A percentile compares a stretch with the other conserved stretches of the same genome.
Evolutionary conservation across 2,329 filamentous ascomycete genomes (phyloP).

Genomic region (Amesomyces nigricolor): DNA sequence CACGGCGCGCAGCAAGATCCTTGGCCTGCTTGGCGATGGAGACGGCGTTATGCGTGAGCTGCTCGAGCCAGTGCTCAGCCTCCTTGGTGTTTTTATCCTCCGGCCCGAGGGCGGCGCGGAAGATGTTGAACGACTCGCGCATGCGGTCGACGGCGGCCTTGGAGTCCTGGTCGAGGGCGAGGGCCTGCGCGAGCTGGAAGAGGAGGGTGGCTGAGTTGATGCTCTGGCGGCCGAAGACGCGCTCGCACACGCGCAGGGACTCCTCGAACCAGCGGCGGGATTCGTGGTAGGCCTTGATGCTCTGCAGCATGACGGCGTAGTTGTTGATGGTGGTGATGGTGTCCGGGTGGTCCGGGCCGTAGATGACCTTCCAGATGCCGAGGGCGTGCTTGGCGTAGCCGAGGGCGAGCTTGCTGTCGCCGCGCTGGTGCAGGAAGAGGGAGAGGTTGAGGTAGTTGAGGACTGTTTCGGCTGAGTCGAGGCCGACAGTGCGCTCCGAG

Average conservation of each 20-base stretch:
- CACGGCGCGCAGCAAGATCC: constrained; percentile 68
- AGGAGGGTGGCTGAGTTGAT: constrained; percentile 91
- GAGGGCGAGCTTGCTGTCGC: constrained; percentile 84
- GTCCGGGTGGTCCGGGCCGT: constrained; percentile 88
- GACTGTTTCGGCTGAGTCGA: constrained; percentile 90
- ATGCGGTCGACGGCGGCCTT: constrained; percentile 88
- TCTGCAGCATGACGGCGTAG: constrained; percentile 95
- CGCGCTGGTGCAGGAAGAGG: constrained; percentile 85
- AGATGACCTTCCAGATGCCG: constrained; percentile 94
- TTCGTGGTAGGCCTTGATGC: constrained; percentile 89
- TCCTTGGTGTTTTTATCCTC: constrained; percentile 98
- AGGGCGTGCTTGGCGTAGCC: constrained; percentile 87
- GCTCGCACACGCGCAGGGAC: constrained; percentile 81
- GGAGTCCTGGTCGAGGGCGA: constrained; percentile 91
- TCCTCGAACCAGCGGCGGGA: constrained; percentile 96
- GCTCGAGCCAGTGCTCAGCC: constrained; percentile 92
- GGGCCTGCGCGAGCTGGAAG: constrained; percentile 93
- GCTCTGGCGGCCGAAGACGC: constrained; percentile 80
- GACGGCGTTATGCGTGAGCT: constrained; percentile 92
- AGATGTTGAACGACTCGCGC: constrained; percentile 95
- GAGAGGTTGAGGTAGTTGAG: constrained; percentile 94
- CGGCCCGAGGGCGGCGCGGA: constrained; percentile 77
- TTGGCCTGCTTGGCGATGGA: constrained; percentile 91
- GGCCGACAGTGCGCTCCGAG: constrained; percentile 84
- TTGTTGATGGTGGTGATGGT: constrained; percentile 99